These are phyloP conservation scores for Monosporozyma yasuniensis DNA, from an alignment of 805 yeast genomes.

Conservation along the genomic window DNA sequence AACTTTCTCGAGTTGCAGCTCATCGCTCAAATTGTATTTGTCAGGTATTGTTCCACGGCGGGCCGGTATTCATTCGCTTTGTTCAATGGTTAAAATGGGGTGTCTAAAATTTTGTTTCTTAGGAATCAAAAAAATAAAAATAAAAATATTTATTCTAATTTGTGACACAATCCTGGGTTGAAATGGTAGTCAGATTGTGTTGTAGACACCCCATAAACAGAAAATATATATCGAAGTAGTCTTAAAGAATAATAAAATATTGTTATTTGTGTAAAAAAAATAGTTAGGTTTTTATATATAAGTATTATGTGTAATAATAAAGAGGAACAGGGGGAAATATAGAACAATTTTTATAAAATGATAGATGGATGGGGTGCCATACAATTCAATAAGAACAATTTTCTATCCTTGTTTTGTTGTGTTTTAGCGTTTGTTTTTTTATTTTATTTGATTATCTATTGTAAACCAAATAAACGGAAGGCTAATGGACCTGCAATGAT, in stretches of 20 bases:
- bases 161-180: neutral
- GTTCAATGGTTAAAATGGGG: conserved; percentile 2
- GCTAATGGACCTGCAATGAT: conserved; percentile 29
- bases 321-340: no score
- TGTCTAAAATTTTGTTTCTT: neutral
- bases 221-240: no score
- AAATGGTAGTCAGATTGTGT: neutral
- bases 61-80: neutral
- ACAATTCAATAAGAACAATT: no score
- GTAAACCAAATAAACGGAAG: conserved; percentile 7
- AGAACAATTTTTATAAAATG: no score
- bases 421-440: neutral
- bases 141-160: neutral
- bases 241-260: no score
- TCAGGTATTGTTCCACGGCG: neutral
- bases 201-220: no score
- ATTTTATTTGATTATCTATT: neutral
- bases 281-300: no score
- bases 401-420: neutral
- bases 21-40: neutral
- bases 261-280: no score
- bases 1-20: neutral
- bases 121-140: neutral
- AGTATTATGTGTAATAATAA: no score
- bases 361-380: no score